Evolutionary conservation across 2,329 filamentous ascomycete genomes (phyloP).

Genomic region (Aspergillus texensis): DNA sequence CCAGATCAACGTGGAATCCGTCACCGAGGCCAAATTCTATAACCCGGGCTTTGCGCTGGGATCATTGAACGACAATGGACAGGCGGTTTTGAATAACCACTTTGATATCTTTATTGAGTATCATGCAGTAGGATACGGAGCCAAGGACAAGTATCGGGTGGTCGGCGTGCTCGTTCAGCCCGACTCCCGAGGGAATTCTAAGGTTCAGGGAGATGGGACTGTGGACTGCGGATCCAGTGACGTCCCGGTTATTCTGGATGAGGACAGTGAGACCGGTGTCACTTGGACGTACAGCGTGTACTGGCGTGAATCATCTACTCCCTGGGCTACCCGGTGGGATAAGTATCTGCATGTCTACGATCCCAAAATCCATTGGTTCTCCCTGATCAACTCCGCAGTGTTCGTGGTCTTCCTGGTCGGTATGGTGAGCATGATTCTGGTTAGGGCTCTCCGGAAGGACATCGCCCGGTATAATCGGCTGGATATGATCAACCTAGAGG

Average conservation of each 20-base stretch:
- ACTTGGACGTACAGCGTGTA: constrained; percentile 90
- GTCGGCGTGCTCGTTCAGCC: constrained; percentile 91
- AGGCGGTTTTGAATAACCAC: constrained; percentile 81
- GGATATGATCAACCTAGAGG: constrained; percentile 86
- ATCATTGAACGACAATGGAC: constrained; percentile 53
- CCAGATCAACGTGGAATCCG: constrained; percentile 75
- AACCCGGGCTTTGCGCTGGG: constrained; percentile 89
- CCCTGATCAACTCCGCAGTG: constrained; percentile 90
- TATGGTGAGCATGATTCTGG: constrained; percentile 89
- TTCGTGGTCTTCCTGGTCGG: constrained; percentile 90
- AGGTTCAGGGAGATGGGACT: constrained; percentile 52
- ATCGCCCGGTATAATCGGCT: constrained; percentile 96
- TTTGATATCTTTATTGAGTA: constrained; percentile 95
- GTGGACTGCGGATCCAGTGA: constrained; percentile 66
- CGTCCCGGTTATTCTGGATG: constrained; percentile 64
- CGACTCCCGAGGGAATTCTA: constrained; percentile 65
- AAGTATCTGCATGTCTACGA: constrained; percentile 98
- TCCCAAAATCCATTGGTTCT: constrained; percentile 99
- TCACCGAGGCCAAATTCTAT: constrained; percentile 79
- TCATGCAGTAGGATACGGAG: constrained; percentile 67
- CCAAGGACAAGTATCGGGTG: constrained; percentile 72
- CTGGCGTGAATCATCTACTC: constrained; percentile 81
- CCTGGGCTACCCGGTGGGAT: constrained; percentile 97
- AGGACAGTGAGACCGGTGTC: constrained; percentile 66
- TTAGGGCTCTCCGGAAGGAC: constrained; percentile 88